Conservation (phyloP, 805 yeast genomes). For the Sugiyamaella marilandica region DNA sequence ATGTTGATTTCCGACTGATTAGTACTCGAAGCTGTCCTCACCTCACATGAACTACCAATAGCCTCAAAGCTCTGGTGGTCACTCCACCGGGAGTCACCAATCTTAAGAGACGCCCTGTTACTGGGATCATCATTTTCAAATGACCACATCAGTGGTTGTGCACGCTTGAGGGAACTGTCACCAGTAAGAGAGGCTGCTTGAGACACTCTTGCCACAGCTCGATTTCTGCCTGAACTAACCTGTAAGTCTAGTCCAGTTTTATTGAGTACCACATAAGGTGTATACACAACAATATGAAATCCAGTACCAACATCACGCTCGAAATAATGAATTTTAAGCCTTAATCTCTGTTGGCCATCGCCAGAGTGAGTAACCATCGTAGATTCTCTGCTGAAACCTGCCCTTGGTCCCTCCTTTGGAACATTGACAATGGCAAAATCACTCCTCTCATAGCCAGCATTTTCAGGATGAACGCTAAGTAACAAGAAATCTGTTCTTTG, state of each 20-base stretch:
- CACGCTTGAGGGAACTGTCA: slow-evolving; percentile 26
- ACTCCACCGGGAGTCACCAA: slow-evolving; percentile 70
- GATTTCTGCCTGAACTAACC: slow-evolving; percentile 51
- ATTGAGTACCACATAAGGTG: slow-evolving; percentile 83
- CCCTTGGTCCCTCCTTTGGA: slow-evolving; percentile 28
- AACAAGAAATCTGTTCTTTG: slow-evolving; percentile 66
- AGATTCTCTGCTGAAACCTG: slow-evolving; percentile 54
- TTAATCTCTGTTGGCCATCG: slow-evolving; percentile 62
- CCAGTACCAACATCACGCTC: slow-evolving; percentile 50
- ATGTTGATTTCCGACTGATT: slow-evolving; percentile 55
- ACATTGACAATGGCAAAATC: slow-evolving; percentile 65
- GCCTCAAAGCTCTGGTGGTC: slow-evolving; percentile 79
- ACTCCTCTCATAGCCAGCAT: slow-evolving; percentile 56
- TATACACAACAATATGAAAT: slow-evolving; percentile 60
- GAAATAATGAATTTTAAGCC: slow-evolving; percentile 58
- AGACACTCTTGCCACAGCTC: slow-evolving; percentile 39
- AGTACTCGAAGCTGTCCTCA: slow-evolving; percentile 36
- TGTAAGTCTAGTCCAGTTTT: slow-evolving; percentile 65
- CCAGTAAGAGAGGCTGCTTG: slow-evolving; percentile 14
- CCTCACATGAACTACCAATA: slow-evolving; percentile 72
- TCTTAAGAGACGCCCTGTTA: slow-evolving; percentile 60
- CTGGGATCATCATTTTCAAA: slow-evolving; percentile 58
- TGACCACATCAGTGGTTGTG: slow-evolving; percentile 76
- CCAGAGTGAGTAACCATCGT: slow-evolving; percentile 45
- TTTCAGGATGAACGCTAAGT: slow-evolving; percentile 53